Base-by-base conservation (phyloP, 1,284 basidiomycete species). In the Takashimella tepidaria region DNA sequence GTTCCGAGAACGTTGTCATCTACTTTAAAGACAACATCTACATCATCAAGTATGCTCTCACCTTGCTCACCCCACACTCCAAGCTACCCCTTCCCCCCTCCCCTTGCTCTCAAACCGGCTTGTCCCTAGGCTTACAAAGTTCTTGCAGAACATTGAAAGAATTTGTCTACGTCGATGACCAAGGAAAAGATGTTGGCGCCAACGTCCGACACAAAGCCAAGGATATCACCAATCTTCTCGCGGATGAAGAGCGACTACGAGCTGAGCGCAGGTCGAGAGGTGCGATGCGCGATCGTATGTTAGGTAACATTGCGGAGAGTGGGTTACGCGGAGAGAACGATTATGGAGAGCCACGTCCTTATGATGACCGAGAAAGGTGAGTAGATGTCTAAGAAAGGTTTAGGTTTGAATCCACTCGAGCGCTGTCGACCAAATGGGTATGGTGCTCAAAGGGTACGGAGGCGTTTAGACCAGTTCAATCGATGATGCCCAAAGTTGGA, bases 181-280 rank as follows among this genome's bases (percentile, higher is more conserved):
- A 88, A 52, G 89, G 88, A 56, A 96, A 96, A 75, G 96, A 99
- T 71, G 93, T 97, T 70, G 96, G 96, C 45, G 91, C 92, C 45
- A 98, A 98, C 75, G 95, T 99, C 20, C 86, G 96, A 41, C 95
- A 98, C 73, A 99, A 99, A 79, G 96, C 96, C 11, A 98, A 98
- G 75, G 96, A 98, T 69, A 98, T 99, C 74, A 95, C 92, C 41
- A 93, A 93, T 70, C 82, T 98, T 5, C 82, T 99, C n/a, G 81
- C 84, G 70, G 96, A 99, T 71, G 88, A 97, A 61, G 76, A 81
- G 3, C 83, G 93, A 16, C 81, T 98, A 54, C 83, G 91, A 5
- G 85, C 90, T 60, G 92, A 95, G 74, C 83, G 96, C 43, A 81
- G 86, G 37, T 71, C 72, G 47, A 82, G 95, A 23, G 91, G 92